Evolutionary conservation across 2,329 filamentous ascomycete species (phyloP).

Genomic region (Hymenoscyphus scutula): DNA sequence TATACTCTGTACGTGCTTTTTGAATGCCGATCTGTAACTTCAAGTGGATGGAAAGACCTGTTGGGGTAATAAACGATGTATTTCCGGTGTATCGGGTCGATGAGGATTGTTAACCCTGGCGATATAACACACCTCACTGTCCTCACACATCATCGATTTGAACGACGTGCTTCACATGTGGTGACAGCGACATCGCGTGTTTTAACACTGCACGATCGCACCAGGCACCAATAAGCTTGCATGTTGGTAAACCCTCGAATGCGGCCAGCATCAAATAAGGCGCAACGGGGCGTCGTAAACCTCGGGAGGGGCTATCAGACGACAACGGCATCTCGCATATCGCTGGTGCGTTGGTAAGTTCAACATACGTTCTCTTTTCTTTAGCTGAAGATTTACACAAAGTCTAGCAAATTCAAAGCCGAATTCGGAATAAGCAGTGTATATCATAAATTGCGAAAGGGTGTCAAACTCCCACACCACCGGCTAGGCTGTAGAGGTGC

Average conservation of each 20-base stretch:
- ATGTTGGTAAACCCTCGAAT: background rate
- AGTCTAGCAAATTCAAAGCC: no score
- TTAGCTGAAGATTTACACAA: no score
- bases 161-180: background rate
- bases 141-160: background rate
- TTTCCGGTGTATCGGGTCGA: background rate
- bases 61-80: background rate
- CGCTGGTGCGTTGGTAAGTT: no score
- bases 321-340: no score
- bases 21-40: background rate
- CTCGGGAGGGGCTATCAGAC: background rate
- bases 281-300: background rate
- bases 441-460: no score
- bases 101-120: background rate
- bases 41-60: background rate
- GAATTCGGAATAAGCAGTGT: no score
- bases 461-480: no score
- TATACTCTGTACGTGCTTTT: background rate
- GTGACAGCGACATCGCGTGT: background rate
- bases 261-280: background rate
- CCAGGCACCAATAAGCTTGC: background rate
- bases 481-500: no score
- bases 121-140: background rate
- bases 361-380: no score
- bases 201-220: constrained; percentile 1